phyloP scores from a whole-genome alignment of 805 yeast species.

The Cyberlindnera maritima region DNA sequence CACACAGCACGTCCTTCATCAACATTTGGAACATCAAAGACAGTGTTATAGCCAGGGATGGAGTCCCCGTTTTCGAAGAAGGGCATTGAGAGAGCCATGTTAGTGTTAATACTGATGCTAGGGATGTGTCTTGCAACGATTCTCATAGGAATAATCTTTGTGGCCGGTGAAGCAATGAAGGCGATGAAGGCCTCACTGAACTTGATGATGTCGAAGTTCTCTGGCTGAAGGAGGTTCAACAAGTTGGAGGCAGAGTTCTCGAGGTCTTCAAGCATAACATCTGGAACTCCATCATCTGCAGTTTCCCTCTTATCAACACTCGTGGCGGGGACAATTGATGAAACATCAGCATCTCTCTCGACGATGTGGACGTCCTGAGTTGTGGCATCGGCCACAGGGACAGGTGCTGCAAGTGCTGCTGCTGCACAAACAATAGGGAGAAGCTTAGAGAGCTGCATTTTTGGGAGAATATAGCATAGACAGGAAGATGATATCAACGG shows the following conservation, averaged over 20 bases:
- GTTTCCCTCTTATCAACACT: slow-evolving; percentile 7
- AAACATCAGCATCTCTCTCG: slow-evolving; percentile 1
- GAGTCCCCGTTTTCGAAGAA: slow-evolving; percentile 3
- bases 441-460: not conserved
- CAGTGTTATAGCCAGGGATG: slow-evolving; percentile 5
- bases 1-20: slow-evolving; percentile 4
- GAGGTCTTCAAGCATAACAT: too few relatives aligned
- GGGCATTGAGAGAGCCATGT: slow-evolving; percentile 5
- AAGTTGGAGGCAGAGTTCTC: not conserved
- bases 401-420: not conserved
- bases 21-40: slow-evolving; percentile 3
- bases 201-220: slow-evolving; percentile 8
- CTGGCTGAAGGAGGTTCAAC: slow-evolving; percentile 1
- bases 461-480: too few relatives aligned
- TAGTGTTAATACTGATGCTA: slow-evolving; percentile 2
- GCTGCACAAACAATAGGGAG: not conserved
- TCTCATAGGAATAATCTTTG: slow-evolving; percentile 6
- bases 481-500: too few relatives aligned
- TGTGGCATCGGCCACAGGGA: too few relatives aligned
- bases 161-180: slow-evolving; percentile 2
- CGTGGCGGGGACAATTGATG: not conserved
- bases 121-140: slow-evolving; percentile 1
- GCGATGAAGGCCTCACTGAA: slow-evolving; percentile 6
- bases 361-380: not conserved
- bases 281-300: slow-evolving; percentile 2